Conservation (phyloP, 805 yeast genomes). For the Yarrowia osloensis region DNA sequence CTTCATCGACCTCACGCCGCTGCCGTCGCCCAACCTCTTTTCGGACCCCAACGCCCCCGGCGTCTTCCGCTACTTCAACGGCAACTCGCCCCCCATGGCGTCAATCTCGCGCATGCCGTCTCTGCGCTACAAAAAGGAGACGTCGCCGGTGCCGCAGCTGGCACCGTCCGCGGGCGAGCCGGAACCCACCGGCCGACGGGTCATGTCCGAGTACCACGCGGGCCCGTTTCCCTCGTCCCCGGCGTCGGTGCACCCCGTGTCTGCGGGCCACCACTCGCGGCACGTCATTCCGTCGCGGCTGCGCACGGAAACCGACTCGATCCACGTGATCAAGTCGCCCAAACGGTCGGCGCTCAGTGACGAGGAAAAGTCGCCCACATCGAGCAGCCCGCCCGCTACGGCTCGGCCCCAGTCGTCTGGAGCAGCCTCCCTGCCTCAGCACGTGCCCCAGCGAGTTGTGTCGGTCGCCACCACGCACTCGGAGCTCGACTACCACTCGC, state of each 20-base stretch:
- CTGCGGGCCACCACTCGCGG: neutral
- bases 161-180: slow-evolving; percentile 3
- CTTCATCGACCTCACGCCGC: slow-evolving; percentile 37
- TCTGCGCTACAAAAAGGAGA: slow-evolving; percentile 23
- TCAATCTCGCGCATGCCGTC: slow-evolving; percentile 31
- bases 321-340: slow-evolving; percentile 5
- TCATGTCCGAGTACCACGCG: slow-evolving; percentile 11
- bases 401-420: neutral
- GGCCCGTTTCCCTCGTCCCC: neutral
- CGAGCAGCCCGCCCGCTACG: neutral
- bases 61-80: slow-evolving; percentile 28
- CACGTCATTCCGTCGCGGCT: slow-evolving; percentile 9
- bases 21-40: slow-evolving; percentile 37
- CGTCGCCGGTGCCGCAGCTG: slow-evolving; percentile 8
- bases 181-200: slow-evolving; percentile 1
- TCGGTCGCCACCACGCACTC: slow-evolving; percentile 6
- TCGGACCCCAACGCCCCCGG: slow-evolving; percentile 32
- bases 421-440: slow-evolving; percentile 11
- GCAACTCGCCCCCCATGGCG: slow-evolving; percentile 26
- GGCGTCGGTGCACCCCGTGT: neutral
- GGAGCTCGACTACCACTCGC: slow-evolving; percentile 23
- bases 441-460: slow-evolving; percentile 18
- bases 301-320: neutral
- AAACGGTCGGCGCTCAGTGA: neutral
- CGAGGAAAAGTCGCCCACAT: neutral